These are phyloP conservation scores for Exophiala lecanii-corni DNA, from an alignment of 2,329 filamentous ascomycete species.

Conservation along the genomic window DNA sequence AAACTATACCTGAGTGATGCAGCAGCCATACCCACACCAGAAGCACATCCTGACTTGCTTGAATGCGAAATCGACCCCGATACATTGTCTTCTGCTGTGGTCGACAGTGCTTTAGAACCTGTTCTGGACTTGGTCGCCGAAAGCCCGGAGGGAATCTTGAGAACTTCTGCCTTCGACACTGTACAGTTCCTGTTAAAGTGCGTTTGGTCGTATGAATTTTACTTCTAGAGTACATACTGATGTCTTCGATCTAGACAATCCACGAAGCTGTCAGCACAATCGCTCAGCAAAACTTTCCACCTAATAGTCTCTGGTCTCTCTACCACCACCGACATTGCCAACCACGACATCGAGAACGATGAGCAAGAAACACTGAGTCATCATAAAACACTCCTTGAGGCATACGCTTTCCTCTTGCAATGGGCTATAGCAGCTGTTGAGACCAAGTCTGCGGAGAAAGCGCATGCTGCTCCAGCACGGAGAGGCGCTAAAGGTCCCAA, in stretches of 20 bases:
- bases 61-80: slow-evolving; percentile 94
- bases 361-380: slow-evolving; percentile 81
- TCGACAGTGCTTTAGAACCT: slow-evolving; percentile 82
- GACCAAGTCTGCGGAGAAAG: slow-evolving; percentile 86
- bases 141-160: slow-evolving; percentile 81
- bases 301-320: slow-evolving; percentile 80
- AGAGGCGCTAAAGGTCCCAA: slow-evolving; percentile 72
- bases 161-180: slow-evolving; percentile 78
- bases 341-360: slow-evolving; percentile 83
- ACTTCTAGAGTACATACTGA: slow-evolving; percentile 46
- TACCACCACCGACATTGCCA: slow-evolving; percentile 76
- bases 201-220: slow-evolving; percentile 40
- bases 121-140: slow-evolving; percentile 91
- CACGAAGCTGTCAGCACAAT: slow-evolving; percentile 70
- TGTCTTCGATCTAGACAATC: slow-evolving; percentile 69
- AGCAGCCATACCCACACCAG: slow-evolving; percentile 71
- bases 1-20: slow-evolving; percentile 97
- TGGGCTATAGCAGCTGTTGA: slow-evolving; percentile 96
- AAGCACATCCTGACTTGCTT: slow-evolving; percentile 75
- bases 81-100: slow-evolving; percentile 67
- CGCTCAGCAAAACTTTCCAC: slow-evolving; percentile 89
- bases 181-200: slow-evolving; percentile 96
- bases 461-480: slow-evolving; percentile 65
- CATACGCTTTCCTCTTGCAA: slow-evolving; percentile 89
- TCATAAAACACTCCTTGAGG: slow-evolving; percentile 87